Percentiles rank a stretch among this genome's conserved stretches.
These are phyloP conservation scores for Gautieria morchelliformis DNA, from an alignment of 768 basidiomycete genomes.

Conservation along the genomic window DNA sequence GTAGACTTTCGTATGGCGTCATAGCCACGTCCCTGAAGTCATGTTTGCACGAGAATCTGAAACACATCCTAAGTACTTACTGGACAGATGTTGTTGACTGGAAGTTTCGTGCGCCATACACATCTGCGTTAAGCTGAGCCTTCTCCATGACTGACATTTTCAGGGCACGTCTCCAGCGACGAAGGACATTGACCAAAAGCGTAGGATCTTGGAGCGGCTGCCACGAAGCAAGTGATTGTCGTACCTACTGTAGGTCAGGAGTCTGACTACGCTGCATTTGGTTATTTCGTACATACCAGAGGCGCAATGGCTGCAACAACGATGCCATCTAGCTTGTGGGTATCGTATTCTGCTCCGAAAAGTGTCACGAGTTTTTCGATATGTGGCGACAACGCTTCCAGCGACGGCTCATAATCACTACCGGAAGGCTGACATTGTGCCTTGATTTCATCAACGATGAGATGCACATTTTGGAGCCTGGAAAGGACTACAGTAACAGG, in stretches of 20 bases:
- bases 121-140: constrained; percentile 38
- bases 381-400: constrained; percentile 63
- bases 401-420: constrained; percentile 56
- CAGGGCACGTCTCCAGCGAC: constrained; percentile 59
- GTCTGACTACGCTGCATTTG: not conserved
- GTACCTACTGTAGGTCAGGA: constrained; percentile 32
- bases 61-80: constrained; percentile 22
- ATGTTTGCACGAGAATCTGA: not conserved
- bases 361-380: constrained; percentile 66
- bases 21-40: constrained; percentile 50
- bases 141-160: constrained; percentile 42
- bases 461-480: constrained; percentile 66
- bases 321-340: constrained; percentile 79
- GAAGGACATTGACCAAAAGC: constrained; percentile 53
- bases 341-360: constrained; percentile 65
- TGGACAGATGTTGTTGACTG: constrained; percentile 19
- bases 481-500: constrained; percentile 50
- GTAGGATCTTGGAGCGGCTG: constrained; percentile 73
- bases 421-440: constrained; percentile 47
- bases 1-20: constrained; percentile 90
- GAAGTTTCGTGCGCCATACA: constrained; percentile 42
- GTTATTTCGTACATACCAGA: constrained; percentile 29
- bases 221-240: constrained; percentile 70
- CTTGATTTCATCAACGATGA: constrained; percentile 65
- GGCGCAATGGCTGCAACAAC: constrained; percentile 90